Conservation (phyloP, 805 yeast genomes). For the Cyberlindnera samutprakarnensis region DNA sequence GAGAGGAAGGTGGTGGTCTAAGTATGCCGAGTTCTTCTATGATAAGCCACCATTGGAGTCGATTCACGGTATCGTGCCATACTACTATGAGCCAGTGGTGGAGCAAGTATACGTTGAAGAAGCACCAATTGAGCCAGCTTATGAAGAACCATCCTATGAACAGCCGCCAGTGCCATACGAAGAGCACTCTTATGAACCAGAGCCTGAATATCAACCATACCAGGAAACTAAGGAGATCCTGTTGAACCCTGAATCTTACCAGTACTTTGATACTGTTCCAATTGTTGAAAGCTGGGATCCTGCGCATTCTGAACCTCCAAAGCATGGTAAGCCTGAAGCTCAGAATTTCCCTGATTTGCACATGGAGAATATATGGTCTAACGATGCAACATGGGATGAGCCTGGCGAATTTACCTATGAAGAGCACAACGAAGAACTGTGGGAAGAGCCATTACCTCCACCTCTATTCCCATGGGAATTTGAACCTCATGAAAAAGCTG, state of each 20-base stretch:
- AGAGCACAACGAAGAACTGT: conserved; percentile 1
- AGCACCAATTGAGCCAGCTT: conserved; percentile 1
- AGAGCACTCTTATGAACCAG: not conserved
- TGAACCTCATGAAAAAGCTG: conserved; percentile 11
- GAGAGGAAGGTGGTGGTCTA: conserved; percentile 19
- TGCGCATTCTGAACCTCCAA: conserved; percentile 35
- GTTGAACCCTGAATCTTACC: conserved; percentile 18
- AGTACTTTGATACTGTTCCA: conserved; percentile 14
- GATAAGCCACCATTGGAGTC: conserved; percentile 9
- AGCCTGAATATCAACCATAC: not conserved
- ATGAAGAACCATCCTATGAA: not conserved
- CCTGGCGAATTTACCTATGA: too few relatives aligned
- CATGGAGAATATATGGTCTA: conserved; percentile 2
- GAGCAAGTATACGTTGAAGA: too few relatives aligned
- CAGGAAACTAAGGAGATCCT: conserved; percentile 6
- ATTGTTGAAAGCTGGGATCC: conserved; percentile 35
- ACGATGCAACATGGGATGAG: conserved; percentile 1
- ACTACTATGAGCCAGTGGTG: conserved; percentile 7
- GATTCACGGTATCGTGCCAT: conserved; percentile 20
- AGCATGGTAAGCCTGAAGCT: conserved; percentile 22
- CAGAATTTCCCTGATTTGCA: conserved; percentile 17
- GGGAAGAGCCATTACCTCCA: conserved; percentile 12
- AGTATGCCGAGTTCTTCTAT: conserved; percentile 18
- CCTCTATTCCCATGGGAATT: conserved; percentile 27
- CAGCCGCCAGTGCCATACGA: not conserved